Evolutionary conservation across 257 asterid genomes (phyloP).

Genomic region (Penstemon davidsonii): DNA sequence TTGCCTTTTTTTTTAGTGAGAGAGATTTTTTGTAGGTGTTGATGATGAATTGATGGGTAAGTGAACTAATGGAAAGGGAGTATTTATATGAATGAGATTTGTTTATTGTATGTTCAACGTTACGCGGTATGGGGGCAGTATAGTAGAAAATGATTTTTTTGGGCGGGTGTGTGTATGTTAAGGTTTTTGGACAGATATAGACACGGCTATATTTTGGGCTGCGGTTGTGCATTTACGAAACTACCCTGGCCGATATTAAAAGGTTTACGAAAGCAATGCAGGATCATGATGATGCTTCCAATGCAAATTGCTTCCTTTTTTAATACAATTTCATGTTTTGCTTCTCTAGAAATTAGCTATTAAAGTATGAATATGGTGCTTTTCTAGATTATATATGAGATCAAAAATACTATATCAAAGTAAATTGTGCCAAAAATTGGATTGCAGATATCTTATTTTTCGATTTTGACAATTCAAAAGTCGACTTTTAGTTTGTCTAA

Average conservation of each 20-base stretch:
- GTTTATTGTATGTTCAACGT: slow-evolving; percentile 13
- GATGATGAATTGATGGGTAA: too few relatives aligned
- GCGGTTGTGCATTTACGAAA: slow-evolving; percentile 18
- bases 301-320: neutral
- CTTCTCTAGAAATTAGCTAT: too few relatives aligned
- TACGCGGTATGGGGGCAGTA: slow-evolving; percentile 39
- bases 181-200: slow-evolving; percentile 26
- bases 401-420: neutral
- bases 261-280: too few relatives aligned
- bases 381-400: too few relatives aligned
- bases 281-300: too few relatives aligned
- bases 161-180: slow-evolving; percentile 21
- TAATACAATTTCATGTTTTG: neutral
- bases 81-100: slow-evolving; percentile 27
- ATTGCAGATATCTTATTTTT: too few relatives aligned
- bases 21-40: slow-evolving; percentile 11
- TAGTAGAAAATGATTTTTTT: neutral
- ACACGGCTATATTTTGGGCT: slow-evolving; percentile 50
- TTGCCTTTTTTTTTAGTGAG: neutral
- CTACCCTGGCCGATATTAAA: slow-evolving; percentile 20
- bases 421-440: neutral
- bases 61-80: slow-evolving; percentile 1
- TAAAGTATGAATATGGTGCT: too few relatives aligned
- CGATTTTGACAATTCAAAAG: too few relatives aligned
- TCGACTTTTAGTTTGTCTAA: too few relatives aligned